These are phyloP conservation scores for Naganishia randhawae DNA, from an alignment of 768 basidiomycete species.

Conservation along the genomic window DNA sequence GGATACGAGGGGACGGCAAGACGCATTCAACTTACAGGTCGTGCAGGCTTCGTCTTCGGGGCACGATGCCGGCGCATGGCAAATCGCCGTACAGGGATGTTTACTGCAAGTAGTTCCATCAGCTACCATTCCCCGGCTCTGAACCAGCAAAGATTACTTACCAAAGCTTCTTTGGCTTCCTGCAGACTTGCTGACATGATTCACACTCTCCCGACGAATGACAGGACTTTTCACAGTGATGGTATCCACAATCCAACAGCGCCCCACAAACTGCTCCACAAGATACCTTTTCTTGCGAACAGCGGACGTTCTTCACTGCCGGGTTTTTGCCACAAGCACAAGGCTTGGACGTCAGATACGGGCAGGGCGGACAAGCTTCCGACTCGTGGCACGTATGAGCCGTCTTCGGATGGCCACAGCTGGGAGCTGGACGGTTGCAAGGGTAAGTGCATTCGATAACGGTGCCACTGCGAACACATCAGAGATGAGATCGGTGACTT, in stretches of 20 bases:
- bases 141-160: constrained; percentile 48
- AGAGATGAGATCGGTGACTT: neutral
- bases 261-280: constrained; percentile 74
- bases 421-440: constrained; percentile 65
- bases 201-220: constrained; percentile 75
- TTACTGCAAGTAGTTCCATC: constrained; percentile 50
- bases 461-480: constrained; percentile 34
- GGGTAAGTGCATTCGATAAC: constrained; percentile 71
- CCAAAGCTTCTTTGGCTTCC: constrained; percentile 83
- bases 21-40: constrained; percentile 31
- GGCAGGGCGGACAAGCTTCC: constrained; percentile 77
- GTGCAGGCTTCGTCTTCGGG: constrained; percentile 74
- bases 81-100: constrained; percentile 72
- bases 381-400: constrained; percentile 81
- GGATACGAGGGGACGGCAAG: constrained; percentile 34
- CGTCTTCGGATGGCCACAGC: constrained; percentile 77
- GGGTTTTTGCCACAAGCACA: constrained; percentile 87
- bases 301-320: constrained; percentile 69
- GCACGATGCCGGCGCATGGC: constrained; percentile 86
- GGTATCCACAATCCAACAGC: constrained; percentile 77
- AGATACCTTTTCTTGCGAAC: constrained; percentile 78
- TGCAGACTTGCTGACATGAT: constrained; percentile 69
- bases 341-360: constrained; percentile 67
- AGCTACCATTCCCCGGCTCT: constrained; percentile 55
- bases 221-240: constrained; percentile 76